Conservation (phyloP, 2,329 filamentous ascomycete genomes). For the Setomelanomma holmii region DNA sequence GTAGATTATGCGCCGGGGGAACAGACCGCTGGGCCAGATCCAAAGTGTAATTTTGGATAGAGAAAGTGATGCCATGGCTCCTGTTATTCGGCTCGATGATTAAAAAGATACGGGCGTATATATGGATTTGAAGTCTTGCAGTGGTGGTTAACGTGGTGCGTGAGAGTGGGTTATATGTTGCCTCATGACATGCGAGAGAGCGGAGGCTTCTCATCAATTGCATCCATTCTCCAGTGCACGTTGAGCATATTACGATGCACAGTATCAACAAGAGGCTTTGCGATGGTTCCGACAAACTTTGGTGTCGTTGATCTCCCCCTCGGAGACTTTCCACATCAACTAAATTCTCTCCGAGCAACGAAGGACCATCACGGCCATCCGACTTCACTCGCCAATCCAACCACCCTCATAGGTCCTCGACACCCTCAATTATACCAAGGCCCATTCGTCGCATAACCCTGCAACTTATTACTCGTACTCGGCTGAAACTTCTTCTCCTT, state of each 20-base stretch:
- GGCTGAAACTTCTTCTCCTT: constrained; percentile 58
- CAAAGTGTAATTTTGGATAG: constrained; percentile 19
- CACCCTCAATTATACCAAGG: constrained; percentile 7
- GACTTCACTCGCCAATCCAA: not conserved
- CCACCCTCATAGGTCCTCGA: no score
- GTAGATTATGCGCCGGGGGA: constrained; percentile 27
- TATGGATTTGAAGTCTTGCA: no score
- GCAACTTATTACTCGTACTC: constrained; percentile 47
- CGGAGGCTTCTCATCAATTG: no score
- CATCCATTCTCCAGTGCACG: no score
- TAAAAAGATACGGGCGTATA: no score
- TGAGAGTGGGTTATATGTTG: no score
- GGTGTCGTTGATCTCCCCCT: not conserved
- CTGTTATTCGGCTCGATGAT: no score
- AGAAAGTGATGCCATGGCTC: not conserved
- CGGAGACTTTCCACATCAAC: not conserved
- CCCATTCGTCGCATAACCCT: constrained; percentile 46
- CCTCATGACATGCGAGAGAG: no score
- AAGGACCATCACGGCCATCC: not conserved
- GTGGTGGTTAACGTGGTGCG: no score
- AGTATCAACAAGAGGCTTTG: not conserved
- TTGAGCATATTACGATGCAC: not conserved
- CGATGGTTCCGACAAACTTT: not conserved
- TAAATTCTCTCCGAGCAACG: not conserved
- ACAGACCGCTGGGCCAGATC: constrained; percentile 30